Evolutionary conservation across 805 yeast species (phyloP).

Genomic region (Metschnikowia borealis): DNA sequence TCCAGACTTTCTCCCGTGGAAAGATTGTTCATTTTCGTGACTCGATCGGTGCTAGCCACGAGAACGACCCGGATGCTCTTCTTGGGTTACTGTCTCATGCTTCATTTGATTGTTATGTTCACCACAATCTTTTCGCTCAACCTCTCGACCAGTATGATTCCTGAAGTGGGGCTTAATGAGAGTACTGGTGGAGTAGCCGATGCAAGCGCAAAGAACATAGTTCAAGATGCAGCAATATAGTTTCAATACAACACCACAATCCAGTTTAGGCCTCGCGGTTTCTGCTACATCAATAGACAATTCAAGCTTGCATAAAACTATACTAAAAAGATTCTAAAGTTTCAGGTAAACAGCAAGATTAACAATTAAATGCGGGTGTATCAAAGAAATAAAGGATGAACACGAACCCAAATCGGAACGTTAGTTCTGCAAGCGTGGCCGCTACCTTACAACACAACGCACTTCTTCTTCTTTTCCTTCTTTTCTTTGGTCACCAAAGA

Average conservation of each 20-base stretch:
- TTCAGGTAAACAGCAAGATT: constrained; percentile 13
- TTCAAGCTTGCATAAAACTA: constrained; percentile 3
- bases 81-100: constrained; percentile 64
- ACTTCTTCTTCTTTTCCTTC: constrained; percentile 29
- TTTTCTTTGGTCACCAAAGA: constrained; percentile 28
- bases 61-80: constrained; percentile 68
- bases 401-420: constrained; percentile 1
- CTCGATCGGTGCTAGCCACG: constrained; percentile 73
- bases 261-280: background rate
- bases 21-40: constrained; percentile 66
- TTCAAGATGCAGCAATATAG: constrained; percentile 7
- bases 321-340: background rate
- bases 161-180: constrained; percentile 41
- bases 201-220: constrained; percentile 1
- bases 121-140: constrained; percentile 54
- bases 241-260: background rate
- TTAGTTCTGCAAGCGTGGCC: background rate
- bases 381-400: constrained; percentile 12
- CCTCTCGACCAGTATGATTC: constrained; percentile 41
- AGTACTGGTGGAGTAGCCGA: constrained; percentile 41
- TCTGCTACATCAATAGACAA: background rate
- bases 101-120: constrained; percentile 71
- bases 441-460: constrained; percentile 24
- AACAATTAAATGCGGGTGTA: constrained; percentile 16
- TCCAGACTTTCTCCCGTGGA: constrained; percentile 75